Base-by-base conservation (phyloP, 2,329 filamentous ascomycete species). In the Scopulariopsis brevicaulis region DNA sequence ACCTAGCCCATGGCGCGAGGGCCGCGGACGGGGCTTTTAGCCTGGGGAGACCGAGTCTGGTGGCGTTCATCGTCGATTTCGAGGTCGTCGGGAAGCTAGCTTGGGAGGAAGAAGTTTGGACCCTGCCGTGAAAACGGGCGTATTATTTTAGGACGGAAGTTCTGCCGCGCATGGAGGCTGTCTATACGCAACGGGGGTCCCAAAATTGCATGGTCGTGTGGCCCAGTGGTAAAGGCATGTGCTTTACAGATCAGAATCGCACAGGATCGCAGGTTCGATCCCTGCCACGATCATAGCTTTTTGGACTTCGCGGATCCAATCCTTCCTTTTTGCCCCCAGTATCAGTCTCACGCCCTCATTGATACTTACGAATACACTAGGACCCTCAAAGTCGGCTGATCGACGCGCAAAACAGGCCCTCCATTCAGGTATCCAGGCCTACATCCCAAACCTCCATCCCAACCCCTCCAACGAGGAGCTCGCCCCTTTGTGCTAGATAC, bases 401-500 rank as follows among this genome's bases (percentile, higher is more conserved):
- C 40, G 7, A 7, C 6, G 15, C 18, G 2, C n/a, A 14, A n/a
- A 46, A 15, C 40, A n/a, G 15, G 40, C 15, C 15, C 37, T 40
- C 12, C 37, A 18, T 46, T 46, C 40, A 46, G n/a, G 7, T 50
- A 11, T 20, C 20, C n/a, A 20, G n/a, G 15, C 40, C 15, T 53
- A 58, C 12, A 25, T 34, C n/a, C 77, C 76, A 79, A 12, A 72
- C 62, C 65, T 79, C 77, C 64, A 78, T 66, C 1, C 77, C 77
- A 24, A 78, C 73, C 2, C 77, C 77, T 1, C 69, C 75, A 1
- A 78, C 67, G 57, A 78, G 65, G 20, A 77, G 55, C 25, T 62
- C 69, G 11, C 40, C 54, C 4, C 58, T 58, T 0, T 50, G 57
- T 1, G 61, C 64, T 28, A 79, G 62, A 28, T 73, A 63, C 61